Percentiles rank a stretch among this genome's conserved stretches.
Conservation (phyloP, 1,284 basidiomycete genomes). For the Heterobasidion annosum region DNA sequence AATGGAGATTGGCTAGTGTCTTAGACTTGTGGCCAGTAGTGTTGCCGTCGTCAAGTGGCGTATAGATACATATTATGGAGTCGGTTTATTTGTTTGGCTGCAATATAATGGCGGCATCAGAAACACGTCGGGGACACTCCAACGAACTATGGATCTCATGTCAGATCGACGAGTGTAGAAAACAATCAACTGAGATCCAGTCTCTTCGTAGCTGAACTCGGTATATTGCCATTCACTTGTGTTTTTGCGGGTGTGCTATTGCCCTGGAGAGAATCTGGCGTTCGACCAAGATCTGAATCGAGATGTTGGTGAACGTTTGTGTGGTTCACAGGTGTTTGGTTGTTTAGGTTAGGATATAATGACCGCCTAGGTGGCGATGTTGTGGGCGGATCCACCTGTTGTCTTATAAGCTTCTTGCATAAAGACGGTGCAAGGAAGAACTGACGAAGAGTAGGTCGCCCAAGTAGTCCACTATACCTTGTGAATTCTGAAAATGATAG, state of each 20-base stretch:
- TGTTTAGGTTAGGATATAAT: constrained; percentile 15
- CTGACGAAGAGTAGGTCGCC: constrained; percentile 25
- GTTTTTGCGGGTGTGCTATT: constrained; percentile 37
- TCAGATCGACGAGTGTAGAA: not conserved
- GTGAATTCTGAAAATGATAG: constrained; percentile 52
- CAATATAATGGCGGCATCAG: not conserved
- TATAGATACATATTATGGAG: too few relatives aligned
- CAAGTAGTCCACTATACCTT: constrained; percentile 39
- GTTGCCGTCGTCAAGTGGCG: too few relatives aligned
- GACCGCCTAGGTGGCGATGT: constrained; percentile 15
- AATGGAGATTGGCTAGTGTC: not conserved
- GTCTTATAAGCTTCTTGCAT: not conserved
- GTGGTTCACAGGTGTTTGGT: not conserved
- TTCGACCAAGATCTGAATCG: constrained; percentile 24
- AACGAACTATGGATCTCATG: not conserved
- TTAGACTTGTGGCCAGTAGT: not conserved
- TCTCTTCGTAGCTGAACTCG: not conserved
- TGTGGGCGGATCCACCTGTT: constrained; percentile 38
- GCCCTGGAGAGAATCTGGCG: constrained; percentile 52
- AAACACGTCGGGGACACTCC: not conserved
- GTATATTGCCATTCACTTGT: constrained; percentile 11
- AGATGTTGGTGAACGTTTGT: not conserved
- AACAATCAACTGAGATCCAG: not conserved
- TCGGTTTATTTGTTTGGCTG: too few relatives aligned
- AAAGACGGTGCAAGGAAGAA: not conserved